These are phyloP conservation scores for Monosporascus sp. DNA, from an alignment of 2,329 filamentous ascomycete genomes.

Conservation along the genomic window DNA sequence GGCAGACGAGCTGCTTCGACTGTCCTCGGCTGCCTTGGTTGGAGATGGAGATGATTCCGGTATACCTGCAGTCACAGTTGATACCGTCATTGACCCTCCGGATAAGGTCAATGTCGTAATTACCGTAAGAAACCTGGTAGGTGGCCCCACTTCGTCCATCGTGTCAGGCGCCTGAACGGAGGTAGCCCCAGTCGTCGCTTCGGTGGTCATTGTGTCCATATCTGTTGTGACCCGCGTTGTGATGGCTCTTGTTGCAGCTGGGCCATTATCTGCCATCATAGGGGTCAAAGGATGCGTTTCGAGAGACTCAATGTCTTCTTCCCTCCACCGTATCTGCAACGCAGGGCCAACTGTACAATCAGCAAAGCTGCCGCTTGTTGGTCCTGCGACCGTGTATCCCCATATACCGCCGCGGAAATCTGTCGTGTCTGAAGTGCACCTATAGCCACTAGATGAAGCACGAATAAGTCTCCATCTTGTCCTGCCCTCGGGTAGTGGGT, in stretches of 20 bases:
- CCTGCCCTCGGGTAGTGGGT: too few species aligned
- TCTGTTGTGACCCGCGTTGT: not conserved
- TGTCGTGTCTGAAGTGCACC: conserved; percentile 35
- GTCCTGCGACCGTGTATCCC: conserved; percentile 23
- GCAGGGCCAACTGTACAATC: conserved; percentile 29
- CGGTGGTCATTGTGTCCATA: not conserved
- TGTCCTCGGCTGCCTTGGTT: not conserved
- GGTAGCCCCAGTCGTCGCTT: not conserved
- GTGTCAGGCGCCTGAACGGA: not conserved
- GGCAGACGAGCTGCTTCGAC: not conserved
- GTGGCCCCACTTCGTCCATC: not conserved
- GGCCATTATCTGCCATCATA: conserved; percentile 14
- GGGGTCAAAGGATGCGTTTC: conserved; percentile 33
- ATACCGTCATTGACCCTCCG: not conserved
- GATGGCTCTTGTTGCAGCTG: not conserved
- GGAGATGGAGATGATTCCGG: not conserved
- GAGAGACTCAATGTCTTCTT: conserved; percentile 26
- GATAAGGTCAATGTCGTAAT: not conserved
- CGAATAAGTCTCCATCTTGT: not conserved
- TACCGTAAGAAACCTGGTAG: not conserved
- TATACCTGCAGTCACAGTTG: not conserved
- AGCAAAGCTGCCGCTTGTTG: conserved; percentile 10
- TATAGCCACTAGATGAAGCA: conserved; percentile 23
- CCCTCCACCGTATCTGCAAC: conserved; percentile 33
- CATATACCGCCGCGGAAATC: conserved; percentile 34